Evolutionary conservation across 352 stramenopile genomes (phyloP), one percentile per base, ranked within the genome.

Genomic region (Phytopythium aichiense): DNA sequence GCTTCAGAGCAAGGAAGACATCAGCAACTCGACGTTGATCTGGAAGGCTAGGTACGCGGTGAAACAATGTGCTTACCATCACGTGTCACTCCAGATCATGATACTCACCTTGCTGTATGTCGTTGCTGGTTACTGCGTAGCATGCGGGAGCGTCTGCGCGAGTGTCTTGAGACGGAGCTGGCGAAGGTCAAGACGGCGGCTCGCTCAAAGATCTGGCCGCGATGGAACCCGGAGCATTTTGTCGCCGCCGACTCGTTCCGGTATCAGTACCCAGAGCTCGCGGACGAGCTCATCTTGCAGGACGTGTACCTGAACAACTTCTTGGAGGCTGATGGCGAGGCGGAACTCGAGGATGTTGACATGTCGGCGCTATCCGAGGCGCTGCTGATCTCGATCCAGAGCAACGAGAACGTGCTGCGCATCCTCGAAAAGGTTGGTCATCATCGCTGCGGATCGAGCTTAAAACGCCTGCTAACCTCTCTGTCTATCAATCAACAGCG

Each of bases 271-370:
- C 74, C 79, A 2, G 83, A 92, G 40, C 71, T 95, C 6, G 58
- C 74, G 1, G 74, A 94, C 54, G 79, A 92, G 48, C 66, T 95
- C 11, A 87, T 94, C 31, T 59, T 95, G 38, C 71, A 89, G 31
- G 82, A 92, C 55, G 81, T 95, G 25, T 95, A 94, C 65, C 73
- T 95, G 50, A 79, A 87, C 67, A 91, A 92, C 53, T 92, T 93
- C 60, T 74, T 92, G 16, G 76, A 61, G 1, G 77, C 74, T 12
- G 60, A 63, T 20, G 61, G 58, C 28, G 70, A 83, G 13, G 69
- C 87, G n/a, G 69, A 85, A 20, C 64, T 92, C 8, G 73, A 86
- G 18, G 80, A 87, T 61, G 79, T 92, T 45, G 81, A 90, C 67
- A 87, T 91, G 74, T 86, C 81, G 38, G 72, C 81, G 1, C 87